phyloP scores from a whole-genome alignment of 2,329 filamentous ascomycete genomes.

The Bisporella sp. region DNA sequence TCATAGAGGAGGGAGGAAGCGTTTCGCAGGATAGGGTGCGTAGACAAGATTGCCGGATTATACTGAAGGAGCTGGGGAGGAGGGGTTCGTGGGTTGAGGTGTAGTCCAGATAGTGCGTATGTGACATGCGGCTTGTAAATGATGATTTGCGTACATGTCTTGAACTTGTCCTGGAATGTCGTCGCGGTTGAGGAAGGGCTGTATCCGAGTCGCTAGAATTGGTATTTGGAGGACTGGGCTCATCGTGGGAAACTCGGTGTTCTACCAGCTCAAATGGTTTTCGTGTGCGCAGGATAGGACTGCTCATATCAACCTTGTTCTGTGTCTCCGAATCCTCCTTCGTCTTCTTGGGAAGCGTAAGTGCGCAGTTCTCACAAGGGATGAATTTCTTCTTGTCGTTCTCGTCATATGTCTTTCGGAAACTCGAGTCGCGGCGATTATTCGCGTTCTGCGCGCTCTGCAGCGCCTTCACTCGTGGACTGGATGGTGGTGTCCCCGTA shows the following conservation, averaged over 20 bases:
- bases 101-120: conserved; percentile 61
- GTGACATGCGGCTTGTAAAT: conserved; percentile 40
- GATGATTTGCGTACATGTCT: conserved; percentile 17
- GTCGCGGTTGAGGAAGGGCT: conserved; percentile 12
- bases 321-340: conserved; percentile 19
- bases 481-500: conserved; percentile 52
- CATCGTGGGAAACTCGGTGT: conserved; percentile 16
- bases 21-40: conserved; percentile 62
- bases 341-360: conserved; percentile 50
- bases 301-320: conserved; percentile 11
- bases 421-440: conserved; percentile 48
- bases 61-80: conserved; percentile 55
- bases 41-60: conserved; percentile 58
- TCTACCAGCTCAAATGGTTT: conserved; percentile 54
- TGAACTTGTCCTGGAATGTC: conserved; percentile 10
- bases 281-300: conserved; percentile 53
- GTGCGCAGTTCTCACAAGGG: conserved; percentile 62
- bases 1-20: conserved; percentile 43
- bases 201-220: conserved; percentile 22
- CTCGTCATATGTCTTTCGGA: conserved; percentile 57
- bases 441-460: conserved; percentile 18
- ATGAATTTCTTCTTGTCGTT: conserved; percentile 56
- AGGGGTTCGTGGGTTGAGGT: conserved; percentile 62
- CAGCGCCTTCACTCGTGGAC: conserved; percentile 38
- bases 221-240: conserved; percentile 23